Base-by-base conservation (phyloP, 106 monocot genomes). In the Gastrodia elata region DNA sequence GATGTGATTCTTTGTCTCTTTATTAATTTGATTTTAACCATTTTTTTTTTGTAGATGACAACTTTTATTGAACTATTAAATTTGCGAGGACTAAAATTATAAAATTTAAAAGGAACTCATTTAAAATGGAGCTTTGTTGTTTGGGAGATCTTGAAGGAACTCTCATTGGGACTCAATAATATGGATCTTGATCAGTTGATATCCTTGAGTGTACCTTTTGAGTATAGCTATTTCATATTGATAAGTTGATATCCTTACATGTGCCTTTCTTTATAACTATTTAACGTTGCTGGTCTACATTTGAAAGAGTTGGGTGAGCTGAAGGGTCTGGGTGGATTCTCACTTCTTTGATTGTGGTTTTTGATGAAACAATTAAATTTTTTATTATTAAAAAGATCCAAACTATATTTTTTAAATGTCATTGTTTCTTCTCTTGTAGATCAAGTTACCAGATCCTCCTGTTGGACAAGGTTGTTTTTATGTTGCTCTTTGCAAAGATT, bases 391-490 rank as follows among this genome's bases (percentile, higher is more conserved):
- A 35, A 0, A 16, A 67, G 37, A 9, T 67, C 8, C 6, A 0
- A 22, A 20, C 27, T 7, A 4, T 37, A 7, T 8, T 11, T 48
- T 67, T 68, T 68, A 27, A 55, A 24, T 52, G 11, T 11, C 0
- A 32, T 70, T 52, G 14, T 38, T 14, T 33, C 41, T 74, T 76
- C 9, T 72, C 25, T 74, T 75, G 42, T 74, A 92, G 92, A 55
- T 92, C 30, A 71, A 86, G 61, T 79, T 92, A 75, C 86, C 75
- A 22, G 40, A 74, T 30, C 86, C 88, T 78, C 92, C 92, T 52
- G 57, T 83, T 49, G 92, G 92, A 39, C 84, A 92, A 86, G 88
- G 92, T 55, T 33, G 34, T 13, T 15, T 65, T 58, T 92, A 88
- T 81, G 68, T 36, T 38, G 92, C 82, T 71, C 61, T 64, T 38